phyloP scores from a whole-genome alignment of 805 yeast genomes.

The Pichia pseudocactophila region DNA sequence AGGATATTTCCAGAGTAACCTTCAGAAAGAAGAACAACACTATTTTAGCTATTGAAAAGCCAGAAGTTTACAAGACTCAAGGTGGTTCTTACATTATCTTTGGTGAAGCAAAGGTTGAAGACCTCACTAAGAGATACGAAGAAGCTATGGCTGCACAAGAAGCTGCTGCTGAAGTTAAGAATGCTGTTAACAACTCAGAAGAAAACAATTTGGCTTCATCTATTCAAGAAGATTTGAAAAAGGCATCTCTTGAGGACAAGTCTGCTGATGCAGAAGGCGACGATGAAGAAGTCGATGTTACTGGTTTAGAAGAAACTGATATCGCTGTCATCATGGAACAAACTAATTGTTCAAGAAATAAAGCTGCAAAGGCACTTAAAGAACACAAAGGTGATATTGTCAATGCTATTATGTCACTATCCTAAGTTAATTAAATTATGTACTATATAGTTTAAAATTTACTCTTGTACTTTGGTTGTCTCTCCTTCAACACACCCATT shows the following conservation, averaged over 20 bases:
- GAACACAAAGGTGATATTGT: slow-evolving; percentile 90
- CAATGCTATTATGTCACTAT: slow-evolving; percentile 84
- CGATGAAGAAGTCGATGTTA: slow-evolving; percentile 71
- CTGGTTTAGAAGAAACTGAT: slow-evolving; percentile 77
- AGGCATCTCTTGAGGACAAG: slow-evolving; percentile 40
- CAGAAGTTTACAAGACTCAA: slow-evolving; percentile 90
- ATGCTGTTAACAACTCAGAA: slow-evolving; percentile 36
- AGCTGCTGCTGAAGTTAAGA: slow-evolving; percentile 43
- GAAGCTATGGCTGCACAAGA: slow-evolving; percentile 76
- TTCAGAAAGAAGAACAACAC: slow-evolving; percentile 89
- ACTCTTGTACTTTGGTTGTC: not conserved
- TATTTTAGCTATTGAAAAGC: slow-evolving; percentile 82
- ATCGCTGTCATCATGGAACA: slow-evolving; percentile 84
- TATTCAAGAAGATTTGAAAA: slow-evolving; percentile 75
- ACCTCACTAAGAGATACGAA: slow-evolving; percentile 79
- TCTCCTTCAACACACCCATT: slow-evolving; percentile 21
- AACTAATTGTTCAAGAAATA: slow-evolving; percentile 78
- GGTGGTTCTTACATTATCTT: slow-evolving; percentile 94
- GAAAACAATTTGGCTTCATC: slow-evolving; percentile 39
- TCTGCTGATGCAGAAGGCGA: slow-evolving; percentile 32
- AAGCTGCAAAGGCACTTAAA: slow-evolving; percentile 86
- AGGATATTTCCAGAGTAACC: slow-evolving; percentile 91
- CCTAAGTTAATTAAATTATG: slow-evolving; percentile 15
- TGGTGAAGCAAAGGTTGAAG: slow-evolving; percentile 97
- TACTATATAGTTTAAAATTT: not conserved